Evolutionary conservation across 2,329 filamentous ascomycete species (phyloP).

Genomic region (Clonostachys rhizophaga): DNA sequence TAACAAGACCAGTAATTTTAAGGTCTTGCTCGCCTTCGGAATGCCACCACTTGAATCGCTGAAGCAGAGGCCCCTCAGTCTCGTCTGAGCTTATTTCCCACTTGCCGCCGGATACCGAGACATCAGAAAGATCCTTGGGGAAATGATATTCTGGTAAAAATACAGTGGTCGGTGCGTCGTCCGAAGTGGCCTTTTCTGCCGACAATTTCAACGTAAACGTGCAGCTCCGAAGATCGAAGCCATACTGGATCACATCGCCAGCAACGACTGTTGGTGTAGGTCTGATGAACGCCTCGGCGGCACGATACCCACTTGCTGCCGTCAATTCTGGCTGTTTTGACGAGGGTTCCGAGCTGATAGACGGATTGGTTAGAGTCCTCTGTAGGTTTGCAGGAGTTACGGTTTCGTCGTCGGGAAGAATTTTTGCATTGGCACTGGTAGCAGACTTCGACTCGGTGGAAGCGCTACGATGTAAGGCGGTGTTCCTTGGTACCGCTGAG

Average conservation of each 20-base stretch:
- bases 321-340: conserved; percentile 51
- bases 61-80: conserved; percentile 62
- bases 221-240: conserved; percentile 79
- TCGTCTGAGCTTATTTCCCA: conserved; percentile 81
- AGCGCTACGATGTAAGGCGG: conserved; percentile 10
- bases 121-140: conserved; percentile 64
- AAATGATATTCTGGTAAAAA: conserved; percentile 93
- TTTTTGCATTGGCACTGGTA: conserved; percentile 12
- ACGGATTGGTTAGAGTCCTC: conserved; percentile 62
- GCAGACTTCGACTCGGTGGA: conserved; percentile 25
- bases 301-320: conserved; percentile 72
- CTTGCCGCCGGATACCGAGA: conserved; percentile 79
- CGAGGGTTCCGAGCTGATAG: conserved; percentile 55
- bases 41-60: conserved; percentile 91
- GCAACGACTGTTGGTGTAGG: conserved; percentile 74
- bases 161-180: conserved; percentile 71
- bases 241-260: conserved; percentile 66
- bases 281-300: conserved; percentile 88
- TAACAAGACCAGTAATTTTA: conserved; percentile 68
- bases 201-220: conserved; percentile 69
- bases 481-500: conserved; percentile 40
- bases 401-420: conserved; percentile 45
- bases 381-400: conserved; percentile 76
- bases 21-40: conserved; percentile 77
- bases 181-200: conserved; percentile 50